A percentile compares a stretch with the other conserved stretches of the same genome.
Evolutionary conservation across 2,329 filamentous ascomycete genomes (phyloP).

Genomic region (Aspergillus sergii): DNA sequence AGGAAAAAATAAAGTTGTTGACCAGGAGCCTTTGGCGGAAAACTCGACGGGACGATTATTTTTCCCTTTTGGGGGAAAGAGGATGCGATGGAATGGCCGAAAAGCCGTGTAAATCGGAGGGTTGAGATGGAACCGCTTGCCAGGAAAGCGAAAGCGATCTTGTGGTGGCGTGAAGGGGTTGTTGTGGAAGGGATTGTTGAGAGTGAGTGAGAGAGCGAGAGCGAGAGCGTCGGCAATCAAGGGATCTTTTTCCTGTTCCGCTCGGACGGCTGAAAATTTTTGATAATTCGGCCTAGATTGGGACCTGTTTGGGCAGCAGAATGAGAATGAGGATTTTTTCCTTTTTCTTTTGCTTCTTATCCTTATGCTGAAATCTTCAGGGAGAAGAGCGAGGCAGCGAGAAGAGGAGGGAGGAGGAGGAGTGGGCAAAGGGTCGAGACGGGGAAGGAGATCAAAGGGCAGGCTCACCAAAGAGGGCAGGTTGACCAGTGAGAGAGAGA

Average conservation of each 20-base stretch:
- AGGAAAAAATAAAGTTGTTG: not conserved
- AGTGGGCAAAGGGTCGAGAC: not conserved
- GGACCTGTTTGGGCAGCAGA: not conserved
- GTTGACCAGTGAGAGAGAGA: not conserved
- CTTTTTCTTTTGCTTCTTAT: not conserved
- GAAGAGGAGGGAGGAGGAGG: not conserved
- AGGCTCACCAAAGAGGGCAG: not conserved
- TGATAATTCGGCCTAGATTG: slow-evolving; percentile 1
- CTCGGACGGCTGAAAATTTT: slow-evolving; percentile 4
- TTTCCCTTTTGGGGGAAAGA: not conserved
- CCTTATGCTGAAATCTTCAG: not conserved
- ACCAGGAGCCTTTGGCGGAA: not conserved
- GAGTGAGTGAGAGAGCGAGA: not conserved
- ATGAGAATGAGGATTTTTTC: slow-evolving; percentile 7
- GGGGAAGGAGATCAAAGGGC: slow-evolving; percentile 3
- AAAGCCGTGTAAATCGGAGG: not conserved
- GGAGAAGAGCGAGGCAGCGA: slow-evolving; percentile 3
- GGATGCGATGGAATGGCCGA: not conserved
- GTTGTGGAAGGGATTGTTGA: slow-evolving; percentile 8
- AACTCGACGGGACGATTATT: not conserved
- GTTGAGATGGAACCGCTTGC: not conserved
- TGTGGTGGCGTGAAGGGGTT: slow-evolving; percentile 13
- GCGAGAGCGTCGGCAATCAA: slow-evolving; percentile 23
- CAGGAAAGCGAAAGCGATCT: not conserved
- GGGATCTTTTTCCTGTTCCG: slow-evolving; percentile 13